phyloP scores from a whole-genome alignment of 169 alveolate genomes.

The Fabrea salina region DNA sequence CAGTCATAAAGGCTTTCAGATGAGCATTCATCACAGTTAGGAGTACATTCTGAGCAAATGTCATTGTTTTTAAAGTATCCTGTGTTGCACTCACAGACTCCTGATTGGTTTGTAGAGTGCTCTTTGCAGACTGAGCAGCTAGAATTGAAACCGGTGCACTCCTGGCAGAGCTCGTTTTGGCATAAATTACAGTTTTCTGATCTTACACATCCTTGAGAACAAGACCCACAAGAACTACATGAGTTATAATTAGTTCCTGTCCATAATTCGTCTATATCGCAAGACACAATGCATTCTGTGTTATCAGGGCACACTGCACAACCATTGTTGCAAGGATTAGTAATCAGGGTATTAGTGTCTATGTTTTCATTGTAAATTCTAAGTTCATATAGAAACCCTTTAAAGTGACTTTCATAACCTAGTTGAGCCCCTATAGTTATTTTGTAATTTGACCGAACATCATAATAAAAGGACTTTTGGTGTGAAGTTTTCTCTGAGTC shows the following conservation, averaged over 20 bases:
- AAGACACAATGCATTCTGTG: background rate
- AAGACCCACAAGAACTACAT: background rate
- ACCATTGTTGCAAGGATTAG: background rate
- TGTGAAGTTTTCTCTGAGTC: too few relatives aligned
- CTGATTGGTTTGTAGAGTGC: background rate
- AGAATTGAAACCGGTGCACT: background rate
- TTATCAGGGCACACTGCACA: background rate
- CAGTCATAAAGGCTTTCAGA: background rate
- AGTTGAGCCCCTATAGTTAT: background rate
- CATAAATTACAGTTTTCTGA: constrained; percentile 20
- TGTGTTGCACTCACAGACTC: background rate
- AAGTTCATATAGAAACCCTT: background rate
- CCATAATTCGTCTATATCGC: background rate
- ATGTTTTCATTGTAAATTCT: background rate
- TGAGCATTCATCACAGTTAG: background rate
- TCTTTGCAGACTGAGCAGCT: background rate
- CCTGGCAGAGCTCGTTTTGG: background rate
- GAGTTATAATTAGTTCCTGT: background rate
- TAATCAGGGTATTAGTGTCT: background rate
- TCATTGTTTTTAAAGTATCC: background rate
- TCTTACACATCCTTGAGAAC: constrained; percentile 5
- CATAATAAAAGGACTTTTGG: too few relatives aligned
- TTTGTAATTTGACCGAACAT: too few relatives aligned
- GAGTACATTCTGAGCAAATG: background rate
- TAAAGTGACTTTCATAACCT: background rate